Conservation (phyloP, 2,329 filamentous ascomycete species). For the Sordariomycetes sp. region DNA sequence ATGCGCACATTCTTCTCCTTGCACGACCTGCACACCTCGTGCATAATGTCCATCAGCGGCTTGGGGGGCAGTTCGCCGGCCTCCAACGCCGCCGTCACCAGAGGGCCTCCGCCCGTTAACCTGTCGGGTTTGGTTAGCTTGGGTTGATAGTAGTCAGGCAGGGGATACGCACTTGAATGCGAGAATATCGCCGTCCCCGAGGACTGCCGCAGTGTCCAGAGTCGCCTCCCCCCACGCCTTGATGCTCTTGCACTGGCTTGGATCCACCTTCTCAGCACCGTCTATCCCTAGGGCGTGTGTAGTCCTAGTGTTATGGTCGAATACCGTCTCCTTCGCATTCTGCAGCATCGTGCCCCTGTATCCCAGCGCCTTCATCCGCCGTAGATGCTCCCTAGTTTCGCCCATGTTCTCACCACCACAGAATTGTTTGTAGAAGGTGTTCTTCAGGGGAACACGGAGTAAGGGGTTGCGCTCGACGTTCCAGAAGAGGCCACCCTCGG, state of each 20-base stretch:
- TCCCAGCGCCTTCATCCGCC: constrained; percentile 56
- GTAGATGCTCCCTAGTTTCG: constrained; percentile 55
- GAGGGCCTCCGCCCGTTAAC: constrained; percentile 25
- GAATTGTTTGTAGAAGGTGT: constrained; percentile 84
- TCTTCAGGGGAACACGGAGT: constrained; percentile 57
- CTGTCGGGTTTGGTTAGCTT: neutral
- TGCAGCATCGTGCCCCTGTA: constrained; percentile 75
- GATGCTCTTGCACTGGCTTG: neutral
- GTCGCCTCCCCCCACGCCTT: neutral
- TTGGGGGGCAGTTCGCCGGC: constrained; percentile 71
- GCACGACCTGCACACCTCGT: constrained; percentile 25
- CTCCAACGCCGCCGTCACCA: constrained; percentile 61
- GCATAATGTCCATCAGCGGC: constrained; percentile 67
- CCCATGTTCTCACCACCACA: constrained; percentile 65
- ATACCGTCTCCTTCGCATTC: constrained; percentile 71
- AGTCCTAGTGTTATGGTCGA: constrained; percentile 40
- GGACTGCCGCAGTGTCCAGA: constrained; percentile 25
- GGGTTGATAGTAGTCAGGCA: neutral
- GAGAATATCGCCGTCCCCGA: constrained; percentile 45
- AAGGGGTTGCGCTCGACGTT: constrained; percentile 65
- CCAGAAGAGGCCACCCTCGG: constrained; percentile 44
- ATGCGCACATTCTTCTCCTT: constrained; percentile 25
- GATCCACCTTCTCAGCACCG: neutral
- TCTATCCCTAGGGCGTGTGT: constrained; percentile 19
- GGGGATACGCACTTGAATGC: neutral